These are phyloP conservation scores for Erucastrum elatum DNA, from an alignment of 345 rosid genomes.

Conservation along the genomic window DNA sequence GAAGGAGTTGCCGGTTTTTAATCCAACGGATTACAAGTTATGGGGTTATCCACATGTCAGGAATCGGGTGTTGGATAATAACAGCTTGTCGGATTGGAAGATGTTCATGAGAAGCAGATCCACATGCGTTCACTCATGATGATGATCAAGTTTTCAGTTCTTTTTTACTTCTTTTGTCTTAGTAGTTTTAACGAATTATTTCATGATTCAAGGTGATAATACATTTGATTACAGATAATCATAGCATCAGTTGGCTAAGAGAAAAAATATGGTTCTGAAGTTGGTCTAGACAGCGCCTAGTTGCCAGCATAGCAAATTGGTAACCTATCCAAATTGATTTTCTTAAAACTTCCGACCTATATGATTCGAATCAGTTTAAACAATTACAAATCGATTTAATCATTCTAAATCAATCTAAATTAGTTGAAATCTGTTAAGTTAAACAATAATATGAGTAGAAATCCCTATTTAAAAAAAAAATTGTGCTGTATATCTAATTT, in stretches of 20 bases:
- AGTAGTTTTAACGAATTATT: neutral
- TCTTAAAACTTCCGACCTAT: too few relatives aligned
- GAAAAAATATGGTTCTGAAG: too few relatives aligned
- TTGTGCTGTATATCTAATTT: too few relatives aligned
- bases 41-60: slow-evolving; percentile 83
- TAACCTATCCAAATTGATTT: too few relatives aligned
- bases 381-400: too few relatives aligned
- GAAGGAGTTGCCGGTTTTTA: slow-evolving; percentile 68
- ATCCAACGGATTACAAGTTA: slow-evolving; percentile 57
- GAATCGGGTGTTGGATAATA: slow-evolving; percentile 47
- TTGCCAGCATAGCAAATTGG: too few relatives aligned
- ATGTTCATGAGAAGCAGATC: slow-evolving; percentile 52
- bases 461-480: too few relatives aligned
- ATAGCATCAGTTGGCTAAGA: neutral
- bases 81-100: slow-evolving; percentile 39
- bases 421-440: too few relatives aligned
- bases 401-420: too few relatives aligned
- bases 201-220: neutral
- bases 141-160: slow-evolving; percentile 6
- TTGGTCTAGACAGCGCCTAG: too few relatives aligned
- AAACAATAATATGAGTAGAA: too few relatives aligned
- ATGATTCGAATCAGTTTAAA: too few relatives aligned
- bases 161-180: neutral
- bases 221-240: neutral
- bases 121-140: slow-evolving; percentile 50